Evolutionary conservation across 441 rosid genomes (phyloP), one percentile per base, ranked within the genome.

Genomic region (Pelargonium citronellum): DNA sequence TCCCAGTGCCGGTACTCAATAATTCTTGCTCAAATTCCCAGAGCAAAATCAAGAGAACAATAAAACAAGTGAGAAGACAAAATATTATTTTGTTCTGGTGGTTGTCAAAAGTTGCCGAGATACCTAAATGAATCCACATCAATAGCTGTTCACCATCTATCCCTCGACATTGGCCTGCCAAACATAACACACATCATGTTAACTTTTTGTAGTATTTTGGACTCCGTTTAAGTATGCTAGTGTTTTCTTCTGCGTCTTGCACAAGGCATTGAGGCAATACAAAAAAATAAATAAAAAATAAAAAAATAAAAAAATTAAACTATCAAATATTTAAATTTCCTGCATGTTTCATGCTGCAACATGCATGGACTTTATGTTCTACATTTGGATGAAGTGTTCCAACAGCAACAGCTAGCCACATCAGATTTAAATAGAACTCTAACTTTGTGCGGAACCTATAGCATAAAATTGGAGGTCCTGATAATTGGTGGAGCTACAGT

Each of bases 151-250:
- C 88, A 89, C 92, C 95, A 89, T 81, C 84, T 77, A 46, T 78
- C 88, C 83, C 89, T 71, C 58, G 90, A 69, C 67, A 86, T 81
- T 69, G 84, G 74, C 87, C 90, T 86, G 85, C 69, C 43, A 64
- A 10, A 61, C 15, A 27, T 41, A 34, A 34, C 39, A 34, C 22
- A 69, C 20, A 58, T 46, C 20, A 58, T 55, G 22, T 11, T 69
- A 71, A 63, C 46, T 16, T 16, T 58, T 49, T 3, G 5, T 10
- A 63, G 30, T 11, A 51, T 30, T 27, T 13, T 37, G 5, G 24
- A 22, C 7, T 30, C 46, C 9, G 37, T 5, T 13, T 5, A 34
- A 34, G 39, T 34, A 34, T 34, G 7, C 39, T 34, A 34, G 5
- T 34, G 39, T 34, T 34, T 34, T 34, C 39, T 34, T 24, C 30